These are phyloP conservation scores for Phlyctochytrium bullatum DNA, from an alignment of 192 early-diverging fungal genomes.

Conservation along the genomic window DNA sequence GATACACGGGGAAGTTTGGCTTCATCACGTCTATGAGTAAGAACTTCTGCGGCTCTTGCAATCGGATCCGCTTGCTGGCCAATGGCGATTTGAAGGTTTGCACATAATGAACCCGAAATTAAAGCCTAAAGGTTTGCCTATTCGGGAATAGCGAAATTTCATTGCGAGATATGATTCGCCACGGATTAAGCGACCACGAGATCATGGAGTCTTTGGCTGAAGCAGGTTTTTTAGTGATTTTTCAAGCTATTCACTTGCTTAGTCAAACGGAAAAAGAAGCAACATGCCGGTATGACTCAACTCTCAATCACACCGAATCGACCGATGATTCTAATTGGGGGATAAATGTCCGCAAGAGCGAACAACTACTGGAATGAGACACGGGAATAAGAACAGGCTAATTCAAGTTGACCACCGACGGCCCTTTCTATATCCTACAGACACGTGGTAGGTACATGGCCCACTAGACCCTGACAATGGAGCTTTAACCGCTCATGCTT, in stretches of 20 bases:
- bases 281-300: conserved; percentile 91
- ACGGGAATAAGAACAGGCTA: too few relatives aligned
- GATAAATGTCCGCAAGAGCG: too few relatives aligned
- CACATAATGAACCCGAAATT: neutral
- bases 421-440: too few relatives aligned
- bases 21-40: conserved; percentile 99
- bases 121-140: conserved; percentile 57
- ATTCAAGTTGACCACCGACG: too few relatives aligned
- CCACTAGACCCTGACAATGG: too few relatives aligned
- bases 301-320: conserved; percentile 80
- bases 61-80: conserved; percentile 86
- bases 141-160: conserved; percentile 93
- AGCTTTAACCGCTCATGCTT: too few relatives aligned
- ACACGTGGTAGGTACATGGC: too few relatives aligned
- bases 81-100: conserved; percentile 93
- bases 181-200: conserved; percentile 60
- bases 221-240: conserved; percentile 53
- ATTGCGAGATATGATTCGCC: conserved; percentile 74
- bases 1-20: conserved; percentile 84
- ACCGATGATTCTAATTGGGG: conserved; percentile 95
- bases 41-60: conserved; percentile 94
- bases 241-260: neutral
- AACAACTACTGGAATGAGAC: too few relatives aligned
- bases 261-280: conserved; percentile 81
- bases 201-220: conserved; percentile 67